A percentile compares a stretch with the other conserved stretches of the same genome.
Conservation (phyloP, 169 alveolate genomes). For the Eimeria tenella region DNA sequence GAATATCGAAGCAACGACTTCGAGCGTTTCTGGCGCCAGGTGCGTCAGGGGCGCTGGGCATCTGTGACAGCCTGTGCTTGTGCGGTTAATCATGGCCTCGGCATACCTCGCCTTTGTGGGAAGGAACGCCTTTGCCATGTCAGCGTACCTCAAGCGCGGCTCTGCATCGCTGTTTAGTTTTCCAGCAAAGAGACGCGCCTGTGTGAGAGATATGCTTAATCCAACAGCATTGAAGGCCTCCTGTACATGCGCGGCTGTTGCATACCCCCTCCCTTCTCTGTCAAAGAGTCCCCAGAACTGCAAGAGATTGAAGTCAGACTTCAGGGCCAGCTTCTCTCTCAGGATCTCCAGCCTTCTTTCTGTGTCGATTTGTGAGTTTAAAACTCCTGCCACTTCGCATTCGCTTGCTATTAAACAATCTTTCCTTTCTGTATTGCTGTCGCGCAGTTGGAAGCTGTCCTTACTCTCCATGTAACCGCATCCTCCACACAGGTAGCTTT, state of each 20-base stretch:
- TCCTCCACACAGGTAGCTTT: conserved; percentile 8
- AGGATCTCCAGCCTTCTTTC: conserved; percentile 68
- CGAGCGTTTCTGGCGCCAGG: conserved; percentile 76
- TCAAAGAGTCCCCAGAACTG: conserved; percentile 79
- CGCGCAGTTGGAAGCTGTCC: conserved; percentile 31
- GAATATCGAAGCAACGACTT: conserved; percentile 74
- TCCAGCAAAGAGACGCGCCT: conserved; percentile 76
- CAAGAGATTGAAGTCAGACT: conserved; percentile 74
- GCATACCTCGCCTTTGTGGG: conserved; percentile 77
- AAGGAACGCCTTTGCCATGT: conserved; percentile 75
- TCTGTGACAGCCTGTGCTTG: conserved; percentile 75
- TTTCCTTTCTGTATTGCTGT: not conserved
- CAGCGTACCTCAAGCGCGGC: conserved; percentile 77
- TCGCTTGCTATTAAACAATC: conserved; percentile 43
- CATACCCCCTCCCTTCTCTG: conserved; percentile 77
- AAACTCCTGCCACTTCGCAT: conserved; percentile 70
- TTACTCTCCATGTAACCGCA: conserved; percentile 7
- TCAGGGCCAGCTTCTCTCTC: conserved; percentile 76
- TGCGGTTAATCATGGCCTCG: conserved; percentile 78
- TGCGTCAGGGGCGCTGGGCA: conserved; percentile 77
- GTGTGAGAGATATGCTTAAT: conserved; percentile 58
- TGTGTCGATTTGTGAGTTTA: conserved; percentile 69
- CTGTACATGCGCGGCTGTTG: conserved; percentile 72
- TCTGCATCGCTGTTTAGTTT: conserved; percentile 71
- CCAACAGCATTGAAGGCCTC: conserved; percentile 75